Conservation (phyloP, 2,329 filamentous ascomycete genomes). For the Ustulina deusta region DNA sequence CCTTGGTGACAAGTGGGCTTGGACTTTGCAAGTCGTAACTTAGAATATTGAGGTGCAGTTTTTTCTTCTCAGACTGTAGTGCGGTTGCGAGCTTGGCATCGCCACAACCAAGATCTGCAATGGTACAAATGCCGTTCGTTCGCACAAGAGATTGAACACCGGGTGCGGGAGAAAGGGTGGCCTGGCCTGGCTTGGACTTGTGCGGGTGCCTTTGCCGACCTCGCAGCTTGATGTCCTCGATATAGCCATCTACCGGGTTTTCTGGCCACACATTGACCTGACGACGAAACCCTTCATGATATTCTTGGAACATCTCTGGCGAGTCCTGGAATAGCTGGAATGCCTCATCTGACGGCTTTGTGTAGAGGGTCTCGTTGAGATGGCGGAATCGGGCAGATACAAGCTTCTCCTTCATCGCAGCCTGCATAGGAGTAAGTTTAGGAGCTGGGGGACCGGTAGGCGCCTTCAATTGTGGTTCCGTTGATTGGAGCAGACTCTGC, state of each 20-base stretch:
- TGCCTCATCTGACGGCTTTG: constrained; percentile 86
- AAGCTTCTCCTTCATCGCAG: constrained; percentile 94
- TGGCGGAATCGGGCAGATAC: constrained; percentile 96
- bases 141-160: constrained; percentile 71
- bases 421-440: constrained; percentile 91
- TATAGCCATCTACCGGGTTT: constrained; percentile 92
- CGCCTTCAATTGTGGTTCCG: constrained; percentile 38
- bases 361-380: constrained; percentile 97
- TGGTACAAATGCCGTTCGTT: constrained; percentile 77
- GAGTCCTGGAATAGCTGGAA: constrained; percentile 83
- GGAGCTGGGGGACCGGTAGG: constrained; percentile 52
- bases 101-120: constrained; percentile 94
- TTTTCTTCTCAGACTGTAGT: constrained; percentile 72
- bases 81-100: constrained; percentile 83
- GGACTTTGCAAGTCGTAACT: constrained; percentile 90
- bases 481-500: constrained; percentile 29
- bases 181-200: constrained; percentile 39
- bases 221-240: constrained; percentile 76
- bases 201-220: constrained; percentile 62
- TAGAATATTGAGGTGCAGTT: constrained; percentile 78
- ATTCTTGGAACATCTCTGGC: constrained; percentile 95
- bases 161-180: constrained; percentile 41
- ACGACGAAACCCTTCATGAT: constrained; percentile 94
- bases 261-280: constrained; percentile 97
- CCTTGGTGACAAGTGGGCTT: constrained; percentile 80